Conservation (phyloP, 441 rosid species). For the Dalechampia spathulata region DNA sequence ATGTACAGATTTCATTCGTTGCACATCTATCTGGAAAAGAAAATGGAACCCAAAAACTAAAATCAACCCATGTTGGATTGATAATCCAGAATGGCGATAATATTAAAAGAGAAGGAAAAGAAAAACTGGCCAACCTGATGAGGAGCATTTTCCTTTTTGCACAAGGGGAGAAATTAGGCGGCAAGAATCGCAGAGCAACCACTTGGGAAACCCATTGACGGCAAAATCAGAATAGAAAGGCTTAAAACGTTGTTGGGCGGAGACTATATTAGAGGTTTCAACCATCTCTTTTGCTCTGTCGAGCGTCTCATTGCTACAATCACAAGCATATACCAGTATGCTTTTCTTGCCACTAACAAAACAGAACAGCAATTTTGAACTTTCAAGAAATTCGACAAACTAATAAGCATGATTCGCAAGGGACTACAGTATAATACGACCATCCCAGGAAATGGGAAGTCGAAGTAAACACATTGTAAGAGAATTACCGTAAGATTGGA, state of each 20-base stretch:
- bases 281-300: constrained; percentile 50
- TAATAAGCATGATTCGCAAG: background rate
- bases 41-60: background rate
- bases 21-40: constrained; percentile 18
- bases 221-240: constrained; percentile 69
- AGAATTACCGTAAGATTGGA: constrained; percentile 64
- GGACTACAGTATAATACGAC: too few relatives aligned
- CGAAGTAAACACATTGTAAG: background rate
- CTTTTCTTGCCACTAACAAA: constrained; percentile 50
- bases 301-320: constrained; percentile 71
- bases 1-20: constrained; percentile 1
- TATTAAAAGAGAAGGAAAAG: background rate
- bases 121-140: constrained; percentile 25
- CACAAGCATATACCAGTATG: constrained; percentile 62
- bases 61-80: too few relatives aligned
- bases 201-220: constrained; percentile 43
- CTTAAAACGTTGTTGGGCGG: constrained; percentile 29
- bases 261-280: constrained; percentile 13
- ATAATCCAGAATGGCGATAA: too few relatives aligned
- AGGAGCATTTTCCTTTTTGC: constrained; percentile 20
- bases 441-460: background rate
- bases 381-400: background rate
- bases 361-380: background rate
- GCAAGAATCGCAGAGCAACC: constrained; percentile 56
- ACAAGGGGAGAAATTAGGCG: constrained; percentile 14